phyloP scores from a whole-genome alignment of 805 yeast species.

The Pichia cabralensis region DNA sequence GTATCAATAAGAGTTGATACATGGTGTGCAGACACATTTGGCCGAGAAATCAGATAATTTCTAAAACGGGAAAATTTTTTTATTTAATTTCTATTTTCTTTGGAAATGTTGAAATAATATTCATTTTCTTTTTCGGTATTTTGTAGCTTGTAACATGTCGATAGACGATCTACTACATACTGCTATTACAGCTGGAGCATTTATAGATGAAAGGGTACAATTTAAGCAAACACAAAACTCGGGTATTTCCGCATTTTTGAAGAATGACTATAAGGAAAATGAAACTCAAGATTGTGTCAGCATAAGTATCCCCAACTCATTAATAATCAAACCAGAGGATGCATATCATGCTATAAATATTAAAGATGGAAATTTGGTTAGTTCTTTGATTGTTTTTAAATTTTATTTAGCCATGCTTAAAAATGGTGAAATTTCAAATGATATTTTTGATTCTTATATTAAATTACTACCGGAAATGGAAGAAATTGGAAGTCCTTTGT shows the following conservation, averaged over 20 bases:
- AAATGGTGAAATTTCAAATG: not conserved
- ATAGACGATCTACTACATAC: conserved; percentile 19
- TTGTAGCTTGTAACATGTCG: too few relatives aligned
- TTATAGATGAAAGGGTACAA: conserved; percentile 25
- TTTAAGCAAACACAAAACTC: conserved; percentile 24
- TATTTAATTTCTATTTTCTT: too few relatives aligned
- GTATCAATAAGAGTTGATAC: too few relatives aligned
- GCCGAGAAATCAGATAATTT: too few relatives aligned
- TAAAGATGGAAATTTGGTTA: not conserved
- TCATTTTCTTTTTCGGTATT: too few relatives aligned
- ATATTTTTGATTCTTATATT: conserved; percentile 31
- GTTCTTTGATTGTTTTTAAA: conserved; percentile 11
- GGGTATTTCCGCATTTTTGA: conserved; percentile 27
- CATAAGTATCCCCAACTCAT: conserved; percentile 15
- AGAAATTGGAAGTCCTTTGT: conserved; percentile 50
- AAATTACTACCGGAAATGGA: conserved; percentile 33
- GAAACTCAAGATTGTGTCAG: conserved; percentile 4
- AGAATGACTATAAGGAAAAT: not conserved
- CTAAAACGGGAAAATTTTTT: too few relatives aligned
- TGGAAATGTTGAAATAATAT: too few relatives aligned
- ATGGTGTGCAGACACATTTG: too few relatives aligned
- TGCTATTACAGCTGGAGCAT: conserved; percentile 31
- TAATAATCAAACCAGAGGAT: conserved; percentile 18
- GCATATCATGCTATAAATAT: conserved; percentile 13
- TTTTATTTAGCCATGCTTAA: conserved; percentile 13